These are phyloP conservation scores for Candida montana DNA, from an alignment of 805 yeast species.

Conservation along the genomic window DNA sequence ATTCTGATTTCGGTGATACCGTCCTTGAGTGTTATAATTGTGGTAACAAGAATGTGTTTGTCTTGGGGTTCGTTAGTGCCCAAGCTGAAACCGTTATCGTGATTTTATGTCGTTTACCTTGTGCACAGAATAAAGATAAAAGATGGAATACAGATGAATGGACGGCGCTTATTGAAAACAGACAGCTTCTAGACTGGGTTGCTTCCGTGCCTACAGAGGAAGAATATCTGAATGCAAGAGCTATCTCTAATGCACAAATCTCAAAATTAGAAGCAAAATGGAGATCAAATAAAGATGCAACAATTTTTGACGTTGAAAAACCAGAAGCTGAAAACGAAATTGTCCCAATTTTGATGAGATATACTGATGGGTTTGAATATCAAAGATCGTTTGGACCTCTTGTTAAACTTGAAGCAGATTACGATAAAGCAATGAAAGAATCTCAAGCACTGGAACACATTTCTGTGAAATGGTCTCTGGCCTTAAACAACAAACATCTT, in stretches of 20 bases:
- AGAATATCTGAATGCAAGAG: constrained; percentile 48
- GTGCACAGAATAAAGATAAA: constrained; percentile 68
- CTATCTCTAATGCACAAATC: constrained; percentile 61
- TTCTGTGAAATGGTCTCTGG: constrained; percentile 67
- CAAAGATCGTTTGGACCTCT: constrained; percentile 83
- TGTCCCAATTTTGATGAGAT: constrained; percentile 68
- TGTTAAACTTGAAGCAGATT: constrained; percentile 75
- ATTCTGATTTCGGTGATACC: constrained; percentile 82
- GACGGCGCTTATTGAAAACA: constrained; percentile 79
- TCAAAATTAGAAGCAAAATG: constrained; percentile 73
- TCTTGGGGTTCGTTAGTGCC: constrained; percentile 83
- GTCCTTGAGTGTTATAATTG: constrained; percentile 86
- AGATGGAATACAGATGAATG: constrained; percentile 87
- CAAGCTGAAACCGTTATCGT: constrained; percentile 84
- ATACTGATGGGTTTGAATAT: constrained; percentile 78
- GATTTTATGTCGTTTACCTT: constrained; percentile 80
- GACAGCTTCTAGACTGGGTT: constrained; percentile 78
- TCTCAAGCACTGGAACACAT: constrained; percentile 72
- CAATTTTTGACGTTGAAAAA: constrained; percentile 58
- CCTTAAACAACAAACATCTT: constrained; percentile 56
- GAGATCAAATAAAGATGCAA: constrained; percentile 67
- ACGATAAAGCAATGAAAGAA: constrained; percentile 69
- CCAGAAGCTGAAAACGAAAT: constrained; percentile 54
- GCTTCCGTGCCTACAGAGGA: constrained; percentile 66
- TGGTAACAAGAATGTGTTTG: constrained; percentile 74